Base-by-base conservation (phyloP, 2,329 filamentous ascomycete species). In the Sarocladiaceae sp. region DNA sequence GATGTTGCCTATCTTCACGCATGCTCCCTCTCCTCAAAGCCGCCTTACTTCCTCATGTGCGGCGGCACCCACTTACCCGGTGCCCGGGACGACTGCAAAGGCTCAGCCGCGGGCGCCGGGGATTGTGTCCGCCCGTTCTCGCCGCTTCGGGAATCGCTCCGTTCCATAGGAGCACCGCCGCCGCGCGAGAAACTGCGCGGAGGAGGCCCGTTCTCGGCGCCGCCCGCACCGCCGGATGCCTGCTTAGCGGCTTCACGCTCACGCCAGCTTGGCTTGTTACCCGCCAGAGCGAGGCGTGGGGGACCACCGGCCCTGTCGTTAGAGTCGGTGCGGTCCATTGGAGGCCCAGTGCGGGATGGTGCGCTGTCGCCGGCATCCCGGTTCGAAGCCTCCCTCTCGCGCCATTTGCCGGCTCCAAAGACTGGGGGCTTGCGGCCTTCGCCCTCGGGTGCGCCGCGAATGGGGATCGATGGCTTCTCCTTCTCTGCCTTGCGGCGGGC, bases 401-500 rank as follows among this genome's bases (percentile, higher is more conserved):
- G 63, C 68, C 68, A 72, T 50, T 63, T 67, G 54, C 66, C 65
- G 34, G 56, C 49, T 41, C 65, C 67, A 44, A 61, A 55, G 37
- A 54, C 41, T 7, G 58, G 55, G 18, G 64, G 61, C 48, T 51
- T 58, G 44, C 63, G 62, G 35, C 50, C 55, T 42, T 63, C 62
- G 33, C 31, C n/a, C 6, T 37, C 33, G 33, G 57, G 41, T 37
- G 67, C 64, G n/a, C 61, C 39, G 12, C 48, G 44, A 5, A 45
- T 24, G 5, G 40, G 40, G 11, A 44, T 26, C 11, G 42, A 29
- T 6, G 47, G 34, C 53, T 68, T 68, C 56, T 76, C 77, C 66
- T 79, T 87, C 63, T 80, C 80, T 47, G 75, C 82, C 58, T 74
- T 79, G 63, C 78, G 80, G 55, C 85, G 80, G 53, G 84, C 85